These are phyloP conservation scores for Fusarium transvaalense DNA, from an alignment of 2,329 filamentous ascomycete genomes.

Conservation along the genomic window DNA sequence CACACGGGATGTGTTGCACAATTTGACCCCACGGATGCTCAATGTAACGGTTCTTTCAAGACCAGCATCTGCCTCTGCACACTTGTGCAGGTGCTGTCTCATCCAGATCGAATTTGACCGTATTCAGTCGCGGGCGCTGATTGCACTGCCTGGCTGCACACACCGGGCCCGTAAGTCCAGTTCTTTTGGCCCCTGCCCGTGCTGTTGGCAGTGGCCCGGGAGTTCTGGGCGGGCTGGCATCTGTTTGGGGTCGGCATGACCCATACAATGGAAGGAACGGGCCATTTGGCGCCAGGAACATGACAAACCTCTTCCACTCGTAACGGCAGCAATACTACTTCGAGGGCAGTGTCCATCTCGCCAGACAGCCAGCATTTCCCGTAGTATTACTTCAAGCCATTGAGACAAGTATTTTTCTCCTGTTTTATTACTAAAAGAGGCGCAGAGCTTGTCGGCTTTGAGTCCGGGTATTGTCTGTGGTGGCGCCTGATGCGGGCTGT, in stretches of 20 bases:
- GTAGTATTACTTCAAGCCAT: conserved; percentile 11
- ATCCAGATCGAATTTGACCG: conserved; percentile 33
- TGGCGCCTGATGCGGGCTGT: conserved; percentile 50
- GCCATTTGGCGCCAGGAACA: conserved; percentile 34
- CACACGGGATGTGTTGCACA: conserved; percentile 42
- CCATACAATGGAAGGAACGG: conserved; percentile 29
- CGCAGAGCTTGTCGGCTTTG: conserved; percentile 46
- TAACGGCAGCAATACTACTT: conserved; percentile 16
- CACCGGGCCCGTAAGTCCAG: conserved; percentile 8
- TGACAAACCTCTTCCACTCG: conserved; percentile 7
- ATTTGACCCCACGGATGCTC: conserved; percentile 28
- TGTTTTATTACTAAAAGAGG: conserved; percentile 36
- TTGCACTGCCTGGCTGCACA: conserved; percentile 20
- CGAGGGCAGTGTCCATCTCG: not conserved
- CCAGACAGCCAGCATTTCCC: not conserved
- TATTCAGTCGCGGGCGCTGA: conserved; percentile 34
- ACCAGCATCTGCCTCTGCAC: conserved; percentile 34
- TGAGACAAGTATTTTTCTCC: conserved; percentile 27
- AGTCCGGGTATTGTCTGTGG: conserved; percentile 48
- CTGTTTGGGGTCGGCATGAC: conserved; percentile 37
- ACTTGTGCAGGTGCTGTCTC: conserved; percentile 45
- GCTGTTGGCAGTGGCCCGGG: conserved; percentile 6
- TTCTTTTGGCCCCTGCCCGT: conserved; percentile 33
- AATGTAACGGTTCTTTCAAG: conserved; percentile 33
- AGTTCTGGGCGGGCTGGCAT: conserved; percentile 15